A percentile compares a stretch with the other conserved stretches of the same genome.
Evolutionary conservation across 148 eudicot genomes (phyloP).

Genomic region (Oxyria digyna): DNA sequence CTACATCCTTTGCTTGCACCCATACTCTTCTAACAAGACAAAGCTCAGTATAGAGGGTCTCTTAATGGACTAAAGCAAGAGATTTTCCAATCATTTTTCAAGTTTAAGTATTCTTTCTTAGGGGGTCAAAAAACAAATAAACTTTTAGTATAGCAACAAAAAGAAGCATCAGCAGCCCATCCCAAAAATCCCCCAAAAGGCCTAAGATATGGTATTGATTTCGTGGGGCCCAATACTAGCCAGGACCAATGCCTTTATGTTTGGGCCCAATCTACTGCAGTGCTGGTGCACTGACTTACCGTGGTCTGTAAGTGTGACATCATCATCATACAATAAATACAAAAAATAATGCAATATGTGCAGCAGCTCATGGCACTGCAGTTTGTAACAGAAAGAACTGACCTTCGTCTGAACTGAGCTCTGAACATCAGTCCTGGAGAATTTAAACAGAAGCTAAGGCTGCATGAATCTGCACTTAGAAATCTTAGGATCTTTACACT

Average conservation of each 20-base stretch:
- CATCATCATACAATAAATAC: not conserved
- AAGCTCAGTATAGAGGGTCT: not conserved
- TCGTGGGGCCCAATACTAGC: not conserved
- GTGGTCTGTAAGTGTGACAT: not conserved
- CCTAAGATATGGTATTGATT: not conserved
- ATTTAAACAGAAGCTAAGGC: not conserved
- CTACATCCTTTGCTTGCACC: no score
- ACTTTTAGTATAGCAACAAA: constrained; percentile 1
- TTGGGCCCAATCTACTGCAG: not conserved
- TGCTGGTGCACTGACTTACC: constrained; percentile 1
- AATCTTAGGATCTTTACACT: not conserved
- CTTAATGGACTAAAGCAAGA: not conserved
- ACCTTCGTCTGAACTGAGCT: not conserved
- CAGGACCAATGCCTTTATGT: not conserved
- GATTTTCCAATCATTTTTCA: not conserved
- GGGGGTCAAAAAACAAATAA: not conserved
- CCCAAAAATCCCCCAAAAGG: not conserved
- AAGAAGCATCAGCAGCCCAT: not conserved
- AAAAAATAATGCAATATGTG: not conserved
- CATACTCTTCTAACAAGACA: not conserved
- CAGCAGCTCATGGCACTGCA: not conserved
- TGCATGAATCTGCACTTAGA: not conserved
- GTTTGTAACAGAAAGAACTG: not conserved
- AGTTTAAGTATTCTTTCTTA: not conserved
- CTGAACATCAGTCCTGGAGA: not conserved